phyloP scores from a whole-genome alignment of 768 basidiomycete species.

The Boletus rubescentipes region DNA sequence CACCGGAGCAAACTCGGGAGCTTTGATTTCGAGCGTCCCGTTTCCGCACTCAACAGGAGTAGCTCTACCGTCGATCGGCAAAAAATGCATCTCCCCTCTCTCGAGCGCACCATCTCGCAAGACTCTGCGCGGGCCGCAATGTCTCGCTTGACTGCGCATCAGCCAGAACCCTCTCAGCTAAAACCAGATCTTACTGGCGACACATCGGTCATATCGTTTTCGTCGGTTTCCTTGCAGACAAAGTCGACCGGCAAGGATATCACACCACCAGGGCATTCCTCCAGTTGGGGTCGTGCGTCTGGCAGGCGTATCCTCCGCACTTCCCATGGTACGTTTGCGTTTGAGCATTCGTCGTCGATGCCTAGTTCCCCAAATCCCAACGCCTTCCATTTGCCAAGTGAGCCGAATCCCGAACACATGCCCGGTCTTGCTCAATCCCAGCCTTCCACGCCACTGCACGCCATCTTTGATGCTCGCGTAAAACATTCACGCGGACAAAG shows the following conservation, averaged over 20 bases:
- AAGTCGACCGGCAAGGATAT: slow-evolving; percentile 34
- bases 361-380: slow-evolving; percentile 35
- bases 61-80: slow-evolving; percentile 27
- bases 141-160: slow-evolving; percentile 7
- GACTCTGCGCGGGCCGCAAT: slow-evolving; percentile 25
- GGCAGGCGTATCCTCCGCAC: slow-evolving; percentile 39
- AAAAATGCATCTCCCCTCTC: slow-evolving; percentile 2
- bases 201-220: slow-evolving; percentile 33
- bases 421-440: slow-evolving; percentile 12
- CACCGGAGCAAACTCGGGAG: slow-evolving; percentile 64
- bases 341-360: slow-evolving; percentile 65
- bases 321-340: slow-evolving; percentile 62
- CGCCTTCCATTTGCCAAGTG: slow-evolving; percentile 18
- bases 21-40: slow-evolving; percentile 75
- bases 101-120: slow-evolving; percentile 27
- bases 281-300: slow-evolving; percentile 59
- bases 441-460: slow-evolving; percentile 25
- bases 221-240: slow-evolving; percentile 39
- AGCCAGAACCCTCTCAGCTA: slow-evolving; percentile 27
- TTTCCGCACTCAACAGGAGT: slow-evolving; percentile 35
- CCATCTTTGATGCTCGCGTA: slow-evolving; percentile 32
- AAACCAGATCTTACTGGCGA: slow-evolving; percentile 40
- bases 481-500: slow-evolving; percentile 26
- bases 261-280: slow-evolving; percentile 40
- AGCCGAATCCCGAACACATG: slow-evolving; percentile 4